phyloP scores from a whole-genome alignment of 345 rosid genomes.

The Hevea brasiliensis region DNA sequence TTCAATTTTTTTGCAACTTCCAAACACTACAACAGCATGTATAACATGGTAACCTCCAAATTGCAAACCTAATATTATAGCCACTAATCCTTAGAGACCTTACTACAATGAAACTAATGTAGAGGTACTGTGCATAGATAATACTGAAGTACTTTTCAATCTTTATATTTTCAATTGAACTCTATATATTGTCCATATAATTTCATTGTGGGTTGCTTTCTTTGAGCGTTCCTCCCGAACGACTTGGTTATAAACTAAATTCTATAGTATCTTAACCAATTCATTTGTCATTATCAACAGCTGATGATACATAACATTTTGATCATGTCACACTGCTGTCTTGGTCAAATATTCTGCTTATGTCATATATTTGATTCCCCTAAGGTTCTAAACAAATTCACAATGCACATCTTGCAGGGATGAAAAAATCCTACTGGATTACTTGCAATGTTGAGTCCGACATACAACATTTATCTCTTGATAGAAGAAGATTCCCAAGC shows the following conservation, averaged over 20 bases:
- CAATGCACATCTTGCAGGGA: constrained; percentile 45
- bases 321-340: neutral
- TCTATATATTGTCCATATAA: too few relatives aligned
- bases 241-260: neutral
- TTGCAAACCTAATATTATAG: too few relatives aligned
- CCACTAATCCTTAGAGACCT: neutral
- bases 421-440: constrained; percentile 79
- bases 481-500: constrained; percentile 68
- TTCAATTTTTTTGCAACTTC: too few relatives aligned
- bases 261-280: constrained; percentile 5
- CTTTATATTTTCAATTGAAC: neutral
- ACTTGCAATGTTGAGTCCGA: constrained; percentile 90
- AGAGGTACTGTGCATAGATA: too few relatives aligned
- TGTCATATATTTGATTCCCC: neutral
- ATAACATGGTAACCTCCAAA: too few relatives aligned
- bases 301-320: neutral
- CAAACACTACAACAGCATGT: too few relatives aligned
- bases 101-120: neutral
- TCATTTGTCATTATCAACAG: constrained; percentile 10
- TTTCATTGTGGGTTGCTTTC: neutral
- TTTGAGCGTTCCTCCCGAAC: neutral
- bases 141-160: too few relatives aligned
- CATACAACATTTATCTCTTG: constrained; percentile 84
- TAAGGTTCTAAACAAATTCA: neutral
- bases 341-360: neutral